Evolutionary conservation across 1,139 yeast genomes (phyloP), one percentile per base, ranked within the genome.

Genomic region (Geotrichum australiense): DNA sequence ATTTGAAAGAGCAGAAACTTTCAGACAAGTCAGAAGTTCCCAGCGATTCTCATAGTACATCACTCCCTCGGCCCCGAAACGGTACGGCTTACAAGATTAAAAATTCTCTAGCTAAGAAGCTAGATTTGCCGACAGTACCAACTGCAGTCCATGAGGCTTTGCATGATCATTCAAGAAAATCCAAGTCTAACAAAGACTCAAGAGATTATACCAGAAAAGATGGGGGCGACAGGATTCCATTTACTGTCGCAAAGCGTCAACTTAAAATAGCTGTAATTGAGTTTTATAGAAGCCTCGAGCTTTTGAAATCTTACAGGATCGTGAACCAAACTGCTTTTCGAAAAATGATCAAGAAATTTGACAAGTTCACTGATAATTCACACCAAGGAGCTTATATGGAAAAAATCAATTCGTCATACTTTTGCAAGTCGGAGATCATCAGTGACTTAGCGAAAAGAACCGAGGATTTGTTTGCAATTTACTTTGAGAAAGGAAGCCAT

Each of bases 251-350:
- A 1, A 71, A 80, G 50, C 71, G 79, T 47, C 84, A 84, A 58
- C 65, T 91, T 41, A 83, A 85, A 52, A 71, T 73, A 27, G 96
- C 96, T 0, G 62, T 85, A 11, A 66, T 80, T 45, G 96, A 89
- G 55, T 80, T 75, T 52, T 91, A 89, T 60, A 70, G 94, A 43
- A 77, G 84, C 7, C 65, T 91, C 47, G 87, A 89, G 50, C 68
- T 91, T 35, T 68, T 91, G 42, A 78, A 79, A 52, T 82, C 93
- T 1, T 91, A 78, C 58, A 71, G 85, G 49, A 70, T 79, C 34
- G 63, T 89, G 52, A 91, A 91, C 61, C 71, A 87, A 27, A 87
- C 95, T 0, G 98, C 94, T 0, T 78, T 89, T 54, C 73, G 96
- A 45, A 91, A 91, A 55, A 79, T 91, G 56, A 71, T 87, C 43